Evolutionary conservation across 805 yeast species (phyloP), one percentile per base, ranked within the genome.

Genomic region (Zygosaccharomyces gambellarensis): DNA sequence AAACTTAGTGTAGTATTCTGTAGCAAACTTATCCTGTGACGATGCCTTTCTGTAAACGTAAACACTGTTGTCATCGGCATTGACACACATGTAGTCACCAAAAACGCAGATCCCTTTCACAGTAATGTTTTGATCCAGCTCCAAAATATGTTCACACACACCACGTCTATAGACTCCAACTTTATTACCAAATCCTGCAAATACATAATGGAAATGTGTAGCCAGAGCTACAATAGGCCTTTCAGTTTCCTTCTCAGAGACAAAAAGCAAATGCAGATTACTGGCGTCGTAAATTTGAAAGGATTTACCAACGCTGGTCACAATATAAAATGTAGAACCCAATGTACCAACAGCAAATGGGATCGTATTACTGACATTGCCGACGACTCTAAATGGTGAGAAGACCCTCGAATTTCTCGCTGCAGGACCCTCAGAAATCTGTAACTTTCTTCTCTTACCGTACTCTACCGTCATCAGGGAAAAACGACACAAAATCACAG

Each of bases 231-330:
- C 80, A 55, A 92, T 90, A 49, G 80, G 78, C 6, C 80, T 63
- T 0, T 83, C 77, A 0, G 96, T 85, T 64, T 87, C 92, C 19
- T 77, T 79, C 55, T 82, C 87, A 0, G 96, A 87, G 10, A 92
- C 95, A 68, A 94, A 92, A 21, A 92, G 71, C 54, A 92, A 72
- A 57, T 87, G 94, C 53, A 92, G 72, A 5, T 87, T 88, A 29
- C 92, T 81, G 60, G 87, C 96, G 71, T 94, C 99, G 62, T 87
- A 94, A 27, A 94, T 88, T 67, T 92, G 98, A 71, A 94, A 88
- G 0, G 92, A 77, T 46, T 82, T 76, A 2, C 97, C 98, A 21
- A 94, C 96, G 40, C 87, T 82, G 0, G 98, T 92, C 14, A 85
- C 95, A 36, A 89, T 80, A 61, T 90, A 86, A 60, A 86, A 90